Percentiles rank a stretch among this genome's conserved stretches.
phyloP scores from a whole-genome alignment of 2,329 filamentous ascomycete species.

The Fonsecaea pugnacius region DNA sequence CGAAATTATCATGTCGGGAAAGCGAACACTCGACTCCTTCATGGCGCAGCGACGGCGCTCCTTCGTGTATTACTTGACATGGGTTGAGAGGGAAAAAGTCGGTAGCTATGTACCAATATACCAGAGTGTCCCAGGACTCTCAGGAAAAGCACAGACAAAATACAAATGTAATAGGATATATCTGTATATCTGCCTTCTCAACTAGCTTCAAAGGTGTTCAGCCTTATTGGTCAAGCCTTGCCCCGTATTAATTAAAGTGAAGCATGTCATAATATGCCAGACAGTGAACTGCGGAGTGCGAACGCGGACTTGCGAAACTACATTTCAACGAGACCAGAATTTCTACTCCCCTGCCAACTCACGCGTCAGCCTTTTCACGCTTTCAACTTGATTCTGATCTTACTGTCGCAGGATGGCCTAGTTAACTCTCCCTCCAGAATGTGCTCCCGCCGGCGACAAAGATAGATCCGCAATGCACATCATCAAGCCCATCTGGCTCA shows the following conservation, averaged over 20 bases:
- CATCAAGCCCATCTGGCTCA: constrained; percentile 94
- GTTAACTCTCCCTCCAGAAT: constrained; percentile 16
- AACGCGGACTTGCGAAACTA: not conserved
- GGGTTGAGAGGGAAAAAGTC: constrained; percentile 23
- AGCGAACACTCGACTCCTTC: constrained; percentile 25
- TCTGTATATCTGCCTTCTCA: not conserved
- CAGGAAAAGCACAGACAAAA: not conserved
- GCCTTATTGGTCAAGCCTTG: not conserved
- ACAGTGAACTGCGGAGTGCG: not conserved
- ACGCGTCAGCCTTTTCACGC: not conserved
- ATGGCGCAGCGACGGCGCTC: constrained; percentile 21
- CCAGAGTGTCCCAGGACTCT: not conserved
- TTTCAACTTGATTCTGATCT: not conserved
- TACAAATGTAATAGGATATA: constrained; percentile 1
- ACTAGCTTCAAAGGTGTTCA: not conserved
- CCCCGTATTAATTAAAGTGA: not conserved
- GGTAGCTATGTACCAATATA: constrained; percentile 14
- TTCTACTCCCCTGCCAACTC: not conserved
- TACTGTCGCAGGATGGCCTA: not conserved
- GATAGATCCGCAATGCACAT: constrained; percentile 67
- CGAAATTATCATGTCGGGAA: not conserved
- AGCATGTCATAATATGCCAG: not conserved
- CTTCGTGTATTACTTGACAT: constrained; percentile 20
- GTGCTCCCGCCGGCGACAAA: constrained; percentile 18
- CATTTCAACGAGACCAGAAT: not conserved